Base-by-base conservation (phyloP, 257 asterid genomes). In the Lycium ferocissimum region DNA sequence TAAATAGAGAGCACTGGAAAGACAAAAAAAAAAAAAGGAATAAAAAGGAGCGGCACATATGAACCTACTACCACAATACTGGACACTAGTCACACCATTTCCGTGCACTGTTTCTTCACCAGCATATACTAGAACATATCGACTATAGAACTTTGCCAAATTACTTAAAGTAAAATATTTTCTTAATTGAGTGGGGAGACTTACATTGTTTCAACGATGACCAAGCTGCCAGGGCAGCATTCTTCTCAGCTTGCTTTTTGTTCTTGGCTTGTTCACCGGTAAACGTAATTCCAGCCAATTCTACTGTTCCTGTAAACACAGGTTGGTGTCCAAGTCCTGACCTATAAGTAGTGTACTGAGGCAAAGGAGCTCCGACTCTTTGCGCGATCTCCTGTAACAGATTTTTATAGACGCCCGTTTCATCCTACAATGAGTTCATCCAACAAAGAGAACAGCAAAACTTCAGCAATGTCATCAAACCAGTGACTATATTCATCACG, bases 211-310 rank as follows among this genome's bases (percentile, higher is more conserved):
- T 95, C 75, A 95, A 84, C 0, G 95, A 93, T 80, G 87, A 86
- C 98, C 98, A 95, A 88, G 98, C 95, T 1, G 98, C 91, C 22
- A 92, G 88, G 18, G 98, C 98, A 65, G 98, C 95, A 57, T 95
- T 93, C 89, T 95, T 95, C 88, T 95, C 98, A 7, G 98, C 98
- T 89, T 95, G 98, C 86, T 94, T 95, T 67, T 95, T 95, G 93
- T 92, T 95, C 92, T 95, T 95, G 54, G 98, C 98, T 0, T 94
- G 91, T 86, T 95, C 96, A 65, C 98, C 98, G 5, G 89, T 90
- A 63, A 95, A 95, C 1, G 90, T 90, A 79, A 95, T 91, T 37
- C 94, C 98, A 8, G 98, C 98, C 84, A 94, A 90, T 81, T 92
- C 92, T n/a, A 94, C 98, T 2, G 88, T 89, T 88, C 98, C 95